These are phyloP conservation scores for Pilaira anomala DNA, from an alignment of 192 early-diverging fungal species.

Conservation along the genomic window DNA sequence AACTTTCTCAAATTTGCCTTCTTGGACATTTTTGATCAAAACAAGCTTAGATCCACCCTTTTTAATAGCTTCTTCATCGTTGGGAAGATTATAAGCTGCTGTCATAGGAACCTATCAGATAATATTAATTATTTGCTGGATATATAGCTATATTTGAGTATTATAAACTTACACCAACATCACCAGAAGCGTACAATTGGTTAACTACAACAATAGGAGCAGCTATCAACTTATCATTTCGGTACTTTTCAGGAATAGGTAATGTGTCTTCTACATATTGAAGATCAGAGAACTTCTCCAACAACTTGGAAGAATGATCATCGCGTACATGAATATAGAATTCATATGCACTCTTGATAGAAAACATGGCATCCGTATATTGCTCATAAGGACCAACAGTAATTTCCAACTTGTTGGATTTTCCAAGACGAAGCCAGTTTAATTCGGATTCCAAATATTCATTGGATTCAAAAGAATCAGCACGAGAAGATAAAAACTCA, in stretches of 20 bases:
- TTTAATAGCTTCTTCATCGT: conserved; percentile 72
- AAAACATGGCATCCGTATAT: conserved; percentile 66
- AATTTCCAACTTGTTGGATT: conserved; percentile 59
- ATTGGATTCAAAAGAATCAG: conserved; percentile 57
- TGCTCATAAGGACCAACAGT: conserved; percentile 73
- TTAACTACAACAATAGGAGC: conserved; percentile 75
- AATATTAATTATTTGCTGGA: neutral
- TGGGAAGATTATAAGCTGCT: conserved; percentile 75
- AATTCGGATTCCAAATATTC: conserved; percentile 65
- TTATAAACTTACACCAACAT: conserved; percentile 46
- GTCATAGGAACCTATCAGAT: conserved; percentile 58
- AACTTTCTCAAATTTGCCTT: conserved; percentile 65
- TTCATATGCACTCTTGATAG: conserved; percentile 67
- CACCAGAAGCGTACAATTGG: conserved; percentile 69
- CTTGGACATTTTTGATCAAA: conserved; percentile 75
- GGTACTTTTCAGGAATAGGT: conserved; percentile 64
- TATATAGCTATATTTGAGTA: neutral
- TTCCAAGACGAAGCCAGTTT: conserved; percentile 65
- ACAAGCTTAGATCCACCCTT: conserved; percentile 66
- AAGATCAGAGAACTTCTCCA: conserved; percentile 65
- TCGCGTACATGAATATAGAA: conserved; percentile 68
- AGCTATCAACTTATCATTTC: conserved; percentile 56
- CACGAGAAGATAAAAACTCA: conserved; percentile 56
- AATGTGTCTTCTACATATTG: conserved; percentile 63
- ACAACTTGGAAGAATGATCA: conserved; percentile 46